Base-by-base conservation (phyloP, 1,139 yeast genomes). In the Hemisphaericaspora xylofermentans region DNA sequence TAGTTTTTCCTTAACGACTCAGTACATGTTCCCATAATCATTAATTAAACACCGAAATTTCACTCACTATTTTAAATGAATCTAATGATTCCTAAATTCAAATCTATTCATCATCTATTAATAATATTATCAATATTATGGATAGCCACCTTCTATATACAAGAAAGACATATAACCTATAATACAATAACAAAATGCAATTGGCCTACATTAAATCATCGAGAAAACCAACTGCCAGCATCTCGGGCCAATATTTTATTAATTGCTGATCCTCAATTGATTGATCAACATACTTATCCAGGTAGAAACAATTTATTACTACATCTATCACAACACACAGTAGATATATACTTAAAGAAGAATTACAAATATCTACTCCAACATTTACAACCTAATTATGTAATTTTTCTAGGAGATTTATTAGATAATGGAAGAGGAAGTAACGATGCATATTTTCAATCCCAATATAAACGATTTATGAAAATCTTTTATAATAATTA, bases 401-500 rank as follows among this genome's bases (percentile, higher is more conserved):
- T 76, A 21, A 58, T 76, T 34, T 77, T 77, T 51, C 54, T 78
- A 42, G 84, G 83, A 4, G 84, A 78, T 51, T 65, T 71, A 43
- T 55, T 77, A 42, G 83, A 78, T 49, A 77, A 77, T 50, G 83
- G 79, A 4, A 58, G 83, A 27, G 70, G 66, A 28, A 56, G 73
- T 24, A 42, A 52, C 2, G 72, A 74, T 42, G 56, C 50, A 12
- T 74, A 76, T 53, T 78, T 67, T 49, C 44, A 53, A 6, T 43
- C 49, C 2, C 73, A 77, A 50, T 56, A 60, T 28, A 37, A 44
- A 3, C 58, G 82, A 32, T 78, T 78, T 53, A 52, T 62, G 15
- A 49, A 48, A 6, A 64, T 78, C 3, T 78, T 77, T 51, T 46
- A 48, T 18, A 44, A 54, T 26, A 45, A 42, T 29, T 47, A 38